phyloP scores from a whole-genome alignment of 1,284 basidiomycete species.

The Fistulinella cinereoalba region DNA sequence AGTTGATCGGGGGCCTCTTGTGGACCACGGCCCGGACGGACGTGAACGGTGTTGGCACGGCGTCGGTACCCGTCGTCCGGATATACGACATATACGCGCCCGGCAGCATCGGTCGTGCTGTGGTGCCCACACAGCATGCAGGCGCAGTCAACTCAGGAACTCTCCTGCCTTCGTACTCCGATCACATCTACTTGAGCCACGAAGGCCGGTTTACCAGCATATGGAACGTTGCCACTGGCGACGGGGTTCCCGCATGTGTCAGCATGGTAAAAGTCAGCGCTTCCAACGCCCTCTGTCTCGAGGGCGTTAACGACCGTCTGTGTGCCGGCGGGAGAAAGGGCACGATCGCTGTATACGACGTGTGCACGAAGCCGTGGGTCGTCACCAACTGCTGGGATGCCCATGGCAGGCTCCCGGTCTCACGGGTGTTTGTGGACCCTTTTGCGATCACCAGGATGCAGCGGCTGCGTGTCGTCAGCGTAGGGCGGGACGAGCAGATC shows the following conservation, averaged over 20 bases:
- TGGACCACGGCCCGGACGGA: constrained; percentile 75
- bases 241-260: constrained; percentile 53
- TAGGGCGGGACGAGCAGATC: no score
- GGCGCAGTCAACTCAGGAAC: no score
- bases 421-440: constrained; percentile 69
- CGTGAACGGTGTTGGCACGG: constrained; percentile 39
- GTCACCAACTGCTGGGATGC: constrained; percentile 90
- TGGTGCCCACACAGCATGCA: constrained; percentile 60
- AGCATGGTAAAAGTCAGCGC: no score
- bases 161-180: constrained; percentile 66
- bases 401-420: constrained; percentile 78
- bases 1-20: constrained; percentile 68
- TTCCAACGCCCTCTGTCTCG: constrained; percentile 77
- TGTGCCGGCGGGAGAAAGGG: constrained; percentile 88
- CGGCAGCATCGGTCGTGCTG: constrained; percentile 45
- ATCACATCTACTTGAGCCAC: constrained; percentile 83
- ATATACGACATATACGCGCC: constrained; percentile 71
- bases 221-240: constrained; percentile 59
- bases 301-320: constrained; percentile 75
- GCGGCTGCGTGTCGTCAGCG: constrained; percentile 71
- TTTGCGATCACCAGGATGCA: constrained; percentile 64
- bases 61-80: no score
- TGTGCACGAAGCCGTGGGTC: constrained; percentile 71
- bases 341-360: constrained; percentile 81
- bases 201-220: constrained; percentile 86